These are phyloP conservation scores for Petunia secreta DNA, from an alignment of 257 asterid species.

Conservation along the genomic window DNA sequence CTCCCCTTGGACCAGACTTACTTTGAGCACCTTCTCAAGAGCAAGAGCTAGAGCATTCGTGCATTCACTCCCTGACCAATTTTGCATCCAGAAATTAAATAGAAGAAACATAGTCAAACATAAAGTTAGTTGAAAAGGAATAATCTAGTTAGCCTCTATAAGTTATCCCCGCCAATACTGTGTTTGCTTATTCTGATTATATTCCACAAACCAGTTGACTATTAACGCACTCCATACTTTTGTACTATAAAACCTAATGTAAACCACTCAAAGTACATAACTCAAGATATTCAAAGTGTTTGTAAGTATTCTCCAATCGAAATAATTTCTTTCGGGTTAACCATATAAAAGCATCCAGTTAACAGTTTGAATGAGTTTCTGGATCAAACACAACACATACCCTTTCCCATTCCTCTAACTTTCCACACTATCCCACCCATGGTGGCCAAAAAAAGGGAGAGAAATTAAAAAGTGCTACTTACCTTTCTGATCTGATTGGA, in stretches of 20 bases:
- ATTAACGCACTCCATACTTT: neutral
- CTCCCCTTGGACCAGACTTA: conserved; percentile 33
- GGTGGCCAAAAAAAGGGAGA: neutral
- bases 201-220: neutral
- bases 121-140: neutral
- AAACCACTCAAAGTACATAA: conserved; percentile 17
- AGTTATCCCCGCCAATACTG: neutral
- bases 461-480: conserved; percentile 27
- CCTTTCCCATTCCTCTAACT: conserved; percentile 18
- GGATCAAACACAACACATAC: conserved; percentile 18
- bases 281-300: neutral
- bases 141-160: neutral
- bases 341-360: neutral
- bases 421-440: neutral
- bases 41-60: conserved; percentile 55
- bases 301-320: neutral
- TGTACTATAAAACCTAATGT: neutral
- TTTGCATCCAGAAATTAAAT: conserved; percentile 29
- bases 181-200: conserved; percentile 6
- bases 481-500: conserved; percentile 64
- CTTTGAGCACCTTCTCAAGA: conserved; percentile 92
- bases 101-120: conserved; percentile 23
- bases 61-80: conserved; percentile 58
- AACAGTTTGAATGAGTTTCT: neutral
- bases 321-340: neutral